Evolutionary conservation across 2,329 filamentous ascomycete genomes (phyloP), one percentile per base, ranked within the genome.

Genomic region (Amauroascus niger): DNA sequence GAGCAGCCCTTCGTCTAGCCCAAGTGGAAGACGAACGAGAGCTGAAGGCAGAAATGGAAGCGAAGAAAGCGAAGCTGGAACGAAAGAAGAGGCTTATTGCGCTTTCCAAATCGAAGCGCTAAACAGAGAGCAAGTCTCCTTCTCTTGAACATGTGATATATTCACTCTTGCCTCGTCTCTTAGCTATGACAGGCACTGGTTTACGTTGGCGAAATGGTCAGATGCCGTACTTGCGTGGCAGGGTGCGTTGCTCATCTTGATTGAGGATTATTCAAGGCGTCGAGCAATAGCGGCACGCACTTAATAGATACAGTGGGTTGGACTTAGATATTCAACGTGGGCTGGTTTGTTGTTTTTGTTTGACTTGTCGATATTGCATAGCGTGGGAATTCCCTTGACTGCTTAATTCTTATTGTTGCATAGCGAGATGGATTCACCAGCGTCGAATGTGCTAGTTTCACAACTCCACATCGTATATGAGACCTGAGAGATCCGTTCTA

Each of bases 21-120:
- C 69, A 65, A 49, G 63, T 62, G 53, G 74, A 77, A 58, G 74
- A 77, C 54, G 74, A 74, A 58, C 65, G 72, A 60, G 73, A 76
- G 54, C 60, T 69, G 57, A 67, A 64, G 3, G 55, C 63, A 32
- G 74, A 77, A 61, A 64, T 68, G 58, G 66, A 65, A 44, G 68
- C 73, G 28, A 76, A 76, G 63, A 65, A 65, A 53, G 70, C 70
- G 56, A 77, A 77, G 59, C 55, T 73, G 57, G 72, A 73, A 43
- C 67, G 73, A 43, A 73, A 68, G 60, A 69, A 67, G 60, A 74
- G 67, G 56, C 60, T 75, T 53, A 60, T 63, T 48, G 63, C 62
- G 47, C 62, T 75, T 55, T 71, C 67, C 30, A 65, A 63, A 52
- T 55, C 54, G 22, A 64, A 63, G 57, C 65, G 63, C 26, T 69